Conservation (phyloP, 768 basidiomycete genomes). For the Grammothele lineata region DNA sequence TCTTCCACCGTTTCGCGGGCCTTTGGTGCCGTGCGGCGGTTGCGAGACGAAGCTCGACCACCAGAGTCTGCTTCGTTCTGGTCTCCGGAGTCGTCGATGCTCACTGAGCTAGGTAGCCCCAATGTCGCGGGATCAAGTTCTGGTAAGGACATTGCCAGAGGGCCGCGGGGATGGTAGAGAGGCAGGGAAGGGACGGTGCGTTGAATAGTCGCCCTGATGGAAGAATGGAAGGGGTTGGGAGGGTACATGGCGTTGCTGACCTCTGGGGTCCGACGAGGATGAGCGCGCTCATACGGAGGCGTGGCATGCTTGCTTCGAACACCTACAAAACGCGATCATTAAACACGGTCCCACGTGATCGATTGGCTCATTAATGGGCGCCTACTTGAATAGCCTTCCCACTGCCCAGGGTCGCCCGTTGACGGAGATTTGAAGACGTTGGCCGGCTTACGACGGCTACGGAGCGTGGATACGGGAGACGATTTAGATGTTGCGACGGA, state of each 20-base stretch:
- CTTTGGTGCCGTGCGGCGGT: conserved; percentile 46
- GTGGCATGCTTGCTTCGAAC: conserved; percentile 17
- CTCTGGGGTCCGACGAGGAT: neutral
- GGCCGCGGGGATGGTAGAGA: conserved; percentile 64
- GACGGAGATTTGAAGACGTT: conserved; percentile 57
- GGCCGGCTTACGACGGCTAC: conserved; percentile 49
- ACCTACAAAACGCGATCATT: conserved; percentile 14
- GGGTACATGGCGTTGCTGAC: conserved; percentile 1
- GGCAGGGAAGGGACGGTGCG: conserved; percentile 35
- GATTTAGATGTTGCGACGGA: neutral
- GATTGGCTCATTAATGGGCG: conserved; percentile 17
- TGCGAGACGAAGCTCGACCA: conserved; percentile 41
- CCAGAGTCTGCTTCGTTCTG: conserved; percentile 35
- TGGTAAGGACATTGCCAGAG: conserved; percentile 60
- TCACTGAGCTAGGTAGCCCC: conserved; percentile 47
- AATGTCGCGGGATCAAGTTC: conserved; percentile 54
- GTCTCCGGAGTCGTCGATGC: conserved; percentile 23
- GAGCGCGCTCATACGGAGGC: conserved; percentile 8
- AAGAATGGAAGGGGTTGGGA: neutral
- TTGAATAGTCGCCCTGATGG: conserved; percentile 2
- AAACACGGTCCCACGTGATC: conserved; percentile 11
- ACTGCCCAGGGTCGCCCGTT: conserved; percentile 28
- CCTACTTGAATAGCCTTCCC: conserved; percentile 14
- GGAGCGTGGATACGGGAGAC: conserved; percentile 22
- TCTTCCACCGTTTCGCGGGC: conserved; percentile 34